Evolutionary conservation across 208 protist genomes (phyloP).

Genomic region (Acanthamoeba lenticulata): DNA sequence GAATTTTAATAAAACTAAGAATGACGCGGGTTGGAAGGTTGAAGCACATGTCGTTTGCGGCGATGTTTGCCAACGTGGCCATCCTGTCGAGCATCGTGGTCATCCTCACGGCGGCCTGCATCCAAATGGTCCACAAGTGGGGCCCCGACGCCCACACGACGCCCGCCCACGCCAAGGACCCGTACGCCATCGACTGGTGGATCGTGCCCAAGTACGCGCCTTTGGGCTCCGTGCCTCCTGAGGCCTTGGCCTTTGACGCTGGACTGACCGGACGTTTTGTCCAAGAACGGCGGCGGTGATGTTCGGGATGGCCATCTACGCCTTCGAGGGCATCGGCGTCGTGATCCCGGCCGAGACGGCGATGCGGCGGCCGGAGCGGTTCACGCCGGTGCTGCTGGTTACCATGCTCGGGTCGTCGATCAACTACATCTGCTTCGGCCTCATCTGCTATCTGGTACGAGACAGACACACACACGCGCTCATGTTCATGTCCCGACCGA

Average conservation of each 20-base stretch:
- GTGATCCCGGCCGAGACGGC: conserved; percentile 67
- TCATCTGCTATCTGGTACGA: conserved; percentile 65
- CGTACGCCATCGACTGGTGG: conserved; percentile 29
- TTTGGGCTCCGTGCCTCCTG: background rate
- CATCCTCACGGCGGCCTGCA: background rate
- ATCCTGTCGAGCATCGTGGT: conserved; percentile 32
- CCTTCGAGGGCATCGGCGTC: conserved; percentile 68
- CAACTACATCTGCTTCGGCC: conserved; percentile 59
- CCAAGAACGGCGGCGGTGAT: conserved; percentile 14
- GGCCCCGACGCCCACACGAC: background rate
- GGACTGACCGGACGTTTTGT: background rate
- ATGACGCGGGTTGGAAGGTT: no score
- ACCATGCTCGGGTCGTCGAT: conserved; percentile 40
- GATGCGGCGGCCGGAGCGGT: conserved; percentile 51
- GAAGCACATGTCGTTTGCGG: conserved; percentile 42
- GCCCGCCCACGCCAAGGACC: background rate
- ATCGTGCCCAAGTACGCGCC: conserved; percentile 24
- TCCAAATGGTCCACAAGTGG: conserved; percentile 43
- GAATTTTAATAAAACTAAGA: no score
- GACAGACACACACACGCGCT: background rate
- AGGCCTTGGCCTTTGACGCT: background rate
- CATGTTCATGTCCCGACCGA: no score
- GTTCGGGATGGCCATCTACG: conserved; percentile 71
- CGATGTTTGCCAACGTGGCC: conserved; percentile 54
- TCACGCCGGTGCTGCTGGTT: background rate